Evolutionary conservation across 1,139 yeast genomes (phyloP).

Genomic region (Pichia terricola): DNA sequence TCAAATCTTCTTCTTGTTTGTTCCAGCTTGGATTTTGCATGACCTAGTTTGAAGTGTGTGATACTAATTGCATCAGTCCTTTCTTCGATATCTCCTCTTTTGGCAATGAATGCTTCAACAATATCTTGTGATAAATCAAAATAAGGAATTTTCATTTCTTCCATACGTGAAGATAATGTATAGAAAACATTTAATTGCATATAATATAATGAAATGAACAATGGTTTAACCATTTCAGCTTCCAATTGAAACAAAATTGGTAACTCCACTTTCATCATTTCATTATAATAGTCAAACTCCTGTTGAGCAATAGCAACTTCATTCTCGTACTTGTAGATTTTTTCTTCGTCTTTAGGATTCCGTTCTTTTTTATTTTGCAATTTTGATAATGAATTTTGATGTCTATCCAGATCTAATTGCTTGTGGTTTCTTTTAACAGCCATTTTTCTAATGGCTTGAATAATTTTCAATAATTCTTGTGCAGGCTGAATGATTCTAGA

Average conservation of each 20-base stretch:
- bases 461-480: conserved; percentile 76
- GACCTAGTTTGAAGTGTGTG: conserved; percentile 84
- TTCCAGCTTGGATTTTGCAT: conserved; percentile 75
- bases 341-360: conserved; percentile 76
- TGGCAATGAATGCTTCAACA: conserved; percentile 63
- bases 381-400: conserved; percentile 56
- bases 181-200: conserved; percentile 97
- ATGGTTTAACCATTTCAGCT: conserved; percentile 83
- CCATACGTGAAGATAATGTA: conserved; percentile 83
- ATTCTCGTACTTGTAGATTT: conserved; percentile 77
- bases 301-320: conserved; percentile 87
- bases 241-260: conserved; percentile 83
- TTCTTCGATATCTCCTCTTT: conserved; percentile 88
- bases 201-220: conserved; percentile 87
- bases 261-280: conserved; percentile 81
- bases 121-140: conserved; percentile 81
- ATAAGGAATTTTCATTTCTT: conserved; percentile 93
- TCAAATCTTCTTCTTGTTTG: conserved; percentile 72
- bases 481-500: conserved; percentile 86
- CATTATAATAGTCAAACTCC: conserved; percentile 92
- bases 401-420: conserved; percentile 89
- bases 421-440: conserved; percentile 92
- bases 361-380: conserved; percentile 75
- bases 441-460: conserved; percentile 81
- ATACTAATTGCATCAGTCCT: conserved; percentile 77